Conservation (phyloP, 352 stramenopile genomes). For the Chrysophaeum taylorii region DNA sequence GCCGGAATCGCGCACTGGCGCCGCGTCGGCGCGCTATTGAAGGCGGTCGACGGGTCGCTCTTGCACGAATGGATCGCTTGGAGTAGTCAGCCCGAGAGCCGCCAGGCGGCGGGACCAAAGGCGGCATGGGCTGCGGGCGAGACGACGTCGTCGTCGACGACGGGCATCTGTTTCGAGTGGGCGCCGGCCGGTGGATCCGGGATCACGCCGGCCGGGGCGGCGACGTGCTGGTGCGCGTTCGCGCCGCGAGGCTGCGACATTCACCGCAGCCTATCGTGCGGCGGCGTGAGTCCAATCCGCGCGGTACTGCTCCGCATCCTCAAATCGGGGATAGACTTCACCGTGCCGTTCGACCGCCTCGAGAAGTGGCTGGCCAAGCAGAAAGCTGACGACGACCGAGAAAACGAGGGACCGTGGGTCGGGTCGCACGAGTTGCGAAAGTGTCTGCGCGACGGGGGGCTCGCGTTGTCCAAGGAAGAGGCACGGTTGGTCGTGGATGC, state of each 20-base stretch:
- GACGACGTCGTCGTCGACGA: too few relatives aligned
- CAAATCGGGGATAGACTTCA: background rate
- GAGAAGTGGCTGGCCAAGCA: background rate
- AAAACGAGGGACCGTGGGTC: background rate
- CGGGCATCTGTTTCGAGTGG: too few relatives aligned
- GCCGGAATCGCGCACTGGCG: background rate
- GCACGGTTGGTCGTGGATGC: background rate
- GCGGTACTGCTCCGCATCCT: background rate
- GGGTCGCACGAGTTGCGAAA: background rate
- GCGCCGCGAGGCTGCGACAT: slow-evolving; percentile 10
- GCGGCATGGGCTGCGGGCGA: too few relatives aligned
- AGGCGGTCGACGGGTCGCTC: slow-evolving; percentile 1
- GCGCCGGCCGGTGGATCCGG: too few relatives aligned
- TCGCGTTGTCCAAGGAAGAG: background rate
- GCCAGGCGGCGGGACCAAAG: too few relatives aligned
- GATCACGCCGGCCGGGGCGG: background rate
- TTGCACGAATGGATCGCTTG: background rate
- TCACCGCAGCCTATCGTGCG: background rate
- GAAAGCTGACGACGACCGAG: background rate
- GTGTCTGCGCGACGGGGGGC: background rate
- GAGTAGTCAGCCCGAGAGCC: too few relatives aligned
- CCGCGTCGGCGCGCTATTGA: background rate
- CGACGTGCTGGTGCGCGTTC: background rate
- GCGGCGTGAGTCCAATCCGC: background rate
- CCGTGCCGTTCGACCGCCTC: background rate